phyloP scores from a whole-genome alignment of 306 rosid genomes.

The Vicia villosa region DNA sequence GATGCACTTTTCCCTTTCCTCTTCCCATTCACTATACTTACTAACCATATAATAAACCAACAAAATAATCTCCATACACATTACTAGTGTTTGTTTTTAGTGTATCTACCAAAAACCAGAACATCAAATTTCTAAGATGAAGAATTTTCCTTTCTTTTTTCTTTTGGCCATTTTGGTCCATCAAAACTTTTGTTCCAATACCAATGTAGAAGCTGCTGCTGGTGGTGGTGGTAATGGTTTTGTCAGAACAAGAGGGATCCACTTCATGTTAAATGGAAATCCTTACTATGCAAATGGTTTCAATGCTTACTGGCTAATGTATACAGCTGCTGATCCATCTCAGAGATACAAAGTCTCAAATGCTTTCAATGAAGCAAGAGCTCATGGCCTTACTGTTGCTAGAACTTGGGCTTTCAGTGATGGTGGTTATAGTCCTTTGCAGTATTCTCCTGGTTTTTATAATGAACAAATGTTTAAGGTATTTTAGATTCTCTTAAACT shows the following conservation, averaged over 20 bases:
- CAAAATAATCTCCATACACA: constrained; percentile 22
- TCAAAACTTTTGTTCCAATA: constrained; percentile 40
- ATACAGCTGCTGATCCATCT: constrained; percentile 79
- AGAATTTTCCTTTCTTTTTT: constrained; percentile 49
- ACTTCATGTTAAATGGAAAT: constrained; percentile 66
- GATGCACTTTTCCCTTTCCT: constrained; percentile 9
- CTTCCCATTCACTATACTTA: constrained; percentile 21
- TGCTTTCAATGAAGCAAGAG: constrained; percentile 67
- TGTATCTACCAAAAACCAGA: constrained; percentile 9
- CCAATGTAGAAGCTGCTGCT: constrained; percentile 53
- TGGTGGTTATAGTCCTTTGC: constrained; percentile 84
- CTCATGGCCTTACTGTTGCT: constrained; percentile 82
- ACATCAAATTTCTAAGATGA: constrained; percentile 48
- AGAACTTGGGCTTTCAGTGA: constrained; percentile 99
- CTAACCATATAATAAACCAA: constrained; percentile 17
- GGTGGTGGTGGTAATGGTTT: constrained; percentile 53
- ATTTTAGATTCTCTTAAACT: background rate
- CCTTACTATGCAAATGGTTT: constrained; percentile 92
- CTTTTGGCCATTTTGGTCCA: constrained; percentile 50
- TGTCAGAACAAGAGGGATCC: constrained; percentile 69
- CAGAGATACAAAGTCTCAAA: constrained; percentile 71
- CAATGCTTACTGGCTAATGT: constrained; percentile 96
- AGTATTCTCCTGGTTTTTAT: constrained; percentile 83
- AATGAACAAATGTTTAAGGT: constrained; percentile 87
- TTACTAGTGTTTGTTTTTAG: background rate